Base-by-base conservation (phyloP, 257 asterid genomes). In the Gentiana macrophylla region DNA sequence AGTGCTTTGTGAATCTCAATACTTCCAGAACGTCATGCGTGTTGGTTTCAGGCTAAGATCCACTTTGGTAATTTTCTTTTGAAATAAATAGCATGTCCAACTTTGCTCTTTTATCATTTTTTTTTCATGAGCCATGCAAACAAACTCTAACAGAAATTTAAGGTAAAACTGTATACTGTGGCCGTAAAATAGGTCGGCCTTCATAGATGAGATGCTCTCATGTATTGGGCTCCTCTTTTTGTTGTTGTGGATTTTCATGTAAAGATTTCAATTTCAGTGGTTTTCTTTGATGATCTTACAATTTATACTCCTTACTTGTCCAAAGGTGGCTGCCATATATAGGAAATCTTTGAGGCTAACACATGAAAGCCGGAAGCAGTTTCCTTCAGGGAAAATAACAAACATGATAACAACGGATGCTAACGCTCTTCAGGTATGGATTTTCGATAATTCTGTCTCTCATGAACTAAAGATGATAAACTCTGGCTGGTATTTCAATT, bases 401-500 rank as follows among this genome's bases (percentile, higher is more conserved):
- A 91, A 91, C 63, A 73, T 91, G 73, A 84, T 91, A 94, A 79
- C 98, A 52, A 91, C 96, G 12, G 98, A 91, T 79, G 84, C 96
- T 49, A 94, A 84, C 65, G 80, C 96, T 58, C 96, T 91, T 67
- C 94, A 87, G 96, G 98, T 80, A 77, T 62, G 69, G 62, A 63
- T 38, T 63, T 35, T 44, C 35, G 24, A 35, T 10, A 41, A 10
- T n/a, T 8, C 32, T 43, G 3, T 3, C 24, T 35, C 7, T 7
- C 12, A 56, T 56, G 50, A 13, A 37, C 8, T 34, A 12, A 38
- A 55, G 35, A 9, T 35, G 46, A 53, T 58, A 34, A 3, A 12
- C 46, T 47, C 36, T 47, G 11, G 11, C 8, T 2, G 10, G 8
- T 4, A 35, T 4, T 35, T 38, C 8, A 12, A 35, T 55, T 55